Conservation (phyloP, 2,329 filamentous ascomycete genomes). For the Ophidiomyces ophidiicola region DNA sequence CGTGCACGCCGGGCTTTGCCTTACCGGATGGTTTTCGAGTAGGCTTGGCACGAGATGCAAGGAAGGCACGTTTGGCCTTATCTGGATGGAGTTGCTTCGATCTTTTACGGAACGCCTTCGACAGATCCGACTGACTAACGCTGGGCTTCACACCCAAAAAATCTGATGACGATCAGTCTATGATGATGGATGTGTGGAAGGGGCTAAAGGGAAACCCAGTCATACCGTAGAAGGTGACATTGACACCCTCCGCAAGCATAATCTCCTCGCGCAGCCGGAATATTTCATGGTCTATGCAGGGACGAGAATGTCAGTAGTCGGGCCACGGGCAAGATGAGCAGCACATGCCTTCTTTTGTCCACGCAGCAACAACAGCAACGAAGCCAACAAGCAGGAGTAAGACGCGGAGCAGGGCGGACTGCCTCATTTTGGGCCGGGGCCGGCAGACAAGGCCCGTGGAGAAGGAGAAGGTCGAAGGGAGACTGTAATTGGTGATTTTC, state of each 20-base stretch:
- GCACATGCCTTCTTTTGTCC: slow-evolving; percentile 68
- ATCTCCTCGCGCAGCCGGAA: slow-evolving; percentile 91
- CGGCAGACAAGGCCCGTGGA: slow-evolving; percentile 1
- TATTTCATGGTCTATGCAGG: slow-evolving; percentile 85
- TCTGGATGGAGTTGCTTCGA: slow-evolving; percentile 78
- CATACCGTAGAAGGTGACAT: slow-evolving; percentile 75
- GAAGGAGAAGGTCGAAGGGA: slow-evolving; percentile 1
- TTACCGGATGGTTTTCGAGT: slow-evolving; percentile 26
- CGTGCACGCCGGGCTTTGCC: slow-evolving; percentile 50
- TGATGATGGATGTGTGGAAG: neutral
- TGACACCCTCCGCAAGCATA: slow-evolving; percentile 56
- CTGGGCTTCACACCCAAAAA: slow-evolving; percentile 65
- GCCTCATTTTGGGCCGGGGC: slow-evolving; percentile 50
- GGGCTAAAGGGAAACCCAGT: neutral
- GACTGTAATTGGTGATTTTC: neutral
- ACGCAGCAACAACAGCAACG: slow-evolving; percentile 57
- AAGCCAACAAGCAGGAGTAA: slow-evolving; percentile 58
- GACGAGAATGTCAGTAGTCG: too few species aligned
- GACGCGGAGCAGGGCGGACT: slow-evolving; percentile 41
- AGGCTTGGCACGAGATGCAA: slow-evolving; percentile 53
- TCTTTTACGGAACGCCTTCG: slow-evolving; percentile 85
- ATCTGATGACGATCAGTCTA: slow-evolving; percentile 34
- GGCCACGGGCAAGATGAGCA: neutral
- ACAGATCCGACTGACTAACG: slow-evolving; percentile 76
- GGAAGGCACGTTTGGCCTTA: slow-evolving; percentile 79